Conservation (phyloP, 495 filamentous ascomycete genomes). For the Thermochaetoides thermophila region DNA sequence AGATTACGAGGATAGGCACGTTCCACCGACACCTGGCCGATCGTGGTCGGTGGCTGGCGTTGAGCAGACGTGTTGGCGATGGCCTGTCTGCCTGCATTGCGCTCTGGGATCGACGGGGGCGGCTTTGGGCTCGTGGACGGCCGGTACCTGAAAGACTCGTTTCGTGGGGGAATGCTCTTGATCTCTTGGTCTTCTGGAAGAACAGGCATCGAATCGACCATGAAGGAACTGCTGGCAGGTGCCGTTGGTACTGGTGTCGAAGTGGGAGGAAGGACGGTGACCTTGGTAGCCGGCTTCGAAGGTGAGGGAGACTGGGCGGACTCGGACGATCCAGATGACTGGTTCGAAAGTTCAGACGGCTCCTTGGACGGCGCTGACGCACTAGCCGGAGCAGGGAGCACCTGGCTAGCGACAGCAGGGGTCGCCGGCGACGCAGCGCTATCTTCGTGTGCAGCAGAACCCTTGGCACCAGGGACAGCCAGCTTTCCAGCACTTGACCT, state of each 20-base stretch:
- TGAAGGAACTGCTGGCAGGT: constrained; percentile 10
- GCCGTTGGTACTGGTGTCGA: constrained; percentile 9
- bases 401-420: constrained; percentile 3
- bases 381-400: no score
- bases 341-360: not conserved
- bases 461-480: no score
- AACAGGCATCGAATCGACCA: constrained; percentile 16
- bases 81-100: constrained; percentile 20
- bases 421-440: constrained; percentile 6
- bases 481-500: no score
- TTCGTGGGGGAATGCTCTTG: constrained; percentile 1
- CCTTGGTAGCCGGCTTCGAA: constrained; percentile 18
- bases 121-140: constrained; percentile 10
- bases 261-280: constrained; percentile 14
- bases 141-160: not conserved
- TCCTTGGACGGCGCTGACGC: no score
- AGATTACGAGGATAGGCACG: constrained; percentile 11
- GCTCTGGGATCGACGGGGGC: constrained; percentile 26
- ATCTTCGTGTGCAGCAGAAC: constrained; percentile 4
- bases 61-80: constrained; percentile 11
- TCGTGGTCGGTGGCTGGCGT: constrained; percentile 17
- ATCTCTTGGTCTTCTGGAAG: constrained; percentile 14
- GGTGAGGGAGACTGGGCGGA: constrained; percentile 6
- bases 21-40: constrained; percentile 20
- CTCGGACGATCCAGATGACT: constrained; percentile 2